Evolutionary conservation across 768 basidiomycete genomes (phyloP).

Genomic region (Psilocybe cyanescens): DNA sequence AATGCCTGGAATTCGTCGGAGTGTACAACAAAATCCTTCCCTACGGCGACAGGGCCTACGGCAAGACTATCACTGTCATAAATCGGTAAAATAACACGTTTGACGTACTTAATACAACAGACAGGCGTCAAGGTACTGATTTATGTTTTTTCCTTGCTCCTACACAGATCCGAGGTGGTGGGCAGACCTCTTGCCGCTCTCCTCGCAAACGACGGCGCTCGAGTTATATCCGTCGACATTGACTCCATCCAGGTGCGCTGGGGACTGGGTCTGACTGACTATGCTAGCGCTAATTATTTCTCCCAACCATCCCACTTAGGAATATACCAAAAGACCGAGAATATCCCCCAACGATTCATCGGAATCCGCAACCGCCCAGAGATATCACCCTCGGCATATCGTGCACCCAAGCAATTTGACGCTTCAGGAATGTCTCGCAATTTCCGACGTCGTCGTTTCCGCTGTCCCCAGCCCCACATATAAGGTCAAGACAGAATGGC

Average conservation of each 20-base stretch:
- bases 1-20: constrained; percentile 87
- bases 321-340: constrained; percentile 92
- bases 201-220: constrained; percentile 94
- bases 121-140: neutral
- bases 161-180: constrained; percentile 90
- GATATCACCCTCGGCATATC: constrained; percentile 85
- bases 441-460: constrained; percentile 93
- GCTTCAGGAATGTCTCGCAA: constrained; percentile 77
- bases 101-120: constrained; percentile 1
- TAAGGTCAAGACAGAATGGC: constrained; percentile 85
- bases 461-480: constrained; percentile 88
- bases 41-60: constrained; percentile 95
- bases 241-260: constrained; percentile 82
- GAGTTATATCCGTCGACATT: constrained; percentile 94
- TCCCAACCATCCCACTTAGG: constrained; percentile 37
- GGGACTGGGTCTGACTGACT: neutral
- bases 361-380: constrained; percentile 41
- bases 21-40: constrained; percentile 93
- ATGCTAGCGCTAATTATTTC: neutral
- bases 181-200: constrained; percentile 96
- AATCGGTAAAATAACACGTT: constrained; percentile 66
- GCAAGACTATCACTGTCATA: constrained; percentile 91
- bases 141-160: neutral
- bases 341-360: constrained; percentile 30
- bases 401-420: constrained; percentile 70